Base-by-base conservation (phyloP, 2,329 filamentous ascomycete species). In the Colletotrichum acutatum region DNA sequence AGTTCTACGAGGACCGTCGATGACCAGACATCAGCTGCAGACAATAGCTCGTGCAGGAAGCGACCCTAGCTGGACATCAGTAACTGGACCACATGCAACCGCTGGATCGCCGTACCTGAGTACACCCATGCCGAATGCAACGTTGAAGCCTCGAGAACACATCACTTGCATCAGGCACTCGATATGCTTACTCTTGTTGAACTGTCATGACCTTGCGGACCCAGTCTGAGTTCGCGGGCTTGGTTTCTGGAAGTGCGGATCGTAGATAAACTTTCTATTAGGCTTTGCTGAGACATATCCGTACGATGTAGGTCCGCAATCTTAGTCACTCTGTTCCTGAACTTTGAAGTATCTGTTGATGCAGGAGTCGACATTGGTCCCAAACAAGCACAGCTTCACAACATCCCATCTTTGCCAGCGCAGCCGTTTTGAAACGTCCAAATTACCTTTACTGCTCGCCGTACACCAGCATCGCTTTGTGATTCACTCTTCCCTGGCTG, bases 391-490 rank as follows among this genome's bases (percentile, higher is more conserved):
- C 30, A 64, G 59, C 69, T 56, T 68, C 58, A 68, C 53, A 52
- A 34, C 14, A 9, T 54, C 32, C 49, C 63, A 58, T 64, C 53
- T 32, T 46, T 34, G 37, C 54, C 59, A 54, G 49, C 61, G 30
- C 60, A 30, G 66, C 46, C 66, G 67, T 73, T 71, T 71, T 60
- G 71, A 72, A 72, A 72, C 70, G 66, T 58, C 28, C 46, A 42
- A 32, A 42, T 70, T 24, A 11, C 46, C 60, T 22, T n/a, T 11
- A n/a, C 42, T 49, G 8, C 5, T 42, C 37, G 7, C 5, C 3
- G 37, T 42, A 42, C 24, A 53, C 32, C 52, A 53, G 42, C 32
- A 28, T 70, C 24, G 16, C 56, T 30, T 14, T 14, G 8, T 46
- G 28, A 26, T 28, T 28, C 32, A 19, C 24, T 32, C 49, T 57